Conservation (phyloP, 2,329 filamentous ascomycete species). For the Gnomoniopsis sp. region DNA sequence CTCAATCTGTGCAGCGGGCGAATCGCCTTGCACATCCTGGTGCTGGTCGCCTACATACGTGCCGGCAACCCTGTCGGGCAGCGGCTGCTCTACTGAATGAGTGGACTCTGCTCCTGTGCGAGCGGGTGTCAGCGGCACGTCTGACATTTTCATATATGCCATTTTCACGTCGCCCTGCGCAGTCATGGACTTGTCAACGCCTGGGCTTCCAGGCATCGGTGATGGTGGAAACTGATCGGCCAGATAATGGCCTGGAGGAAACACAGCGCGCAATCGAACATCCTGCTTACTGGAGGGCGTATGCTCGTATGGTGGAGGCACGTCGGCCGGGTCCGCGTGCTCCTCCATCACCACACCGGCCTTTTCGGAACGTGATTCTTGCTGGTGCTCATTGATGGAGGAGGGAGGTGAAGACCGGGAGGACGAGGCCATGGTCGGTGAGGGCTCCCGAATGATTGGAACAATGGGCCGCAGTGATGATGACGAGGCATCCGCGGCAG, state of each 20-base stretch:
- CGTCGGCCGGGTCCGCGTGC: constrained; percentile 32
- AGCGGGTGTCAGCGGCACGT: constrained; percentile 52
- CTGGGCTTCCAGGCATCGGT: constrained; percentile 61
- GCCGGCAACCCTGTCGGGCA: constrained; percentile 43
- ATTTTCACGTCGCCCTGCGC: constrained; percentile 59
- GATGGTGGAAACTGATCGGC: constrained; percentile 50
- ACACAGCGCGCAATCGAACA: constrained; percentile 54
- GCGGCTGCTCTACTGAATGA: constrained; percentile 22
- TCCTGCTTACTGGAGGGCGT: constrained; percentile 42
- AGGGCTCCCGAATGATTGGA: constrained; percentile 21
- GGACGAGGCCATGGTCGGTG: constrained; percentile 24
- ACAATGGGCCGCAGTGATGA: constrained; percentile 17
- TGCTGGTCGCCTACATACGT: constrained; percentile 45
- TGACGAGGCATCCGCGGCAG: constrained; percentile 18
- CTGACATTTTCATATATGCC: constrained; percentile 50
- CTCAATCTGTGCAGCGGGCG: constrained; percentile 42
- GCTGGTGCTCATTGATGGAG: constrained; percentile 10
- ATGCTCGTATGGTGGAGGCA: constrained; percentile 50
- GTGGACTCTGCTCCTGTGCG: constrained; percentile 4
- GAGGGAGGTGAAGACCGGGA: constrained; percentile 24
- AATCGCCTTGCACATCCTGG: constrained; percentile 34
- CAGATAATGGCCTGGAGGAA: constrained; percentile 51
- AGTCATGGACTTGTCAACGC: constrained; percentile 58
- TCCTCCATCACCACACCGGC: constrained; percentile 36
- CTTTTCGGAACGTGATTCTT: constrained; percentile 34